phyloP scores from a whole-genome alignment of 441 rosid species.

The Dalechampia spathulata region DNA sequence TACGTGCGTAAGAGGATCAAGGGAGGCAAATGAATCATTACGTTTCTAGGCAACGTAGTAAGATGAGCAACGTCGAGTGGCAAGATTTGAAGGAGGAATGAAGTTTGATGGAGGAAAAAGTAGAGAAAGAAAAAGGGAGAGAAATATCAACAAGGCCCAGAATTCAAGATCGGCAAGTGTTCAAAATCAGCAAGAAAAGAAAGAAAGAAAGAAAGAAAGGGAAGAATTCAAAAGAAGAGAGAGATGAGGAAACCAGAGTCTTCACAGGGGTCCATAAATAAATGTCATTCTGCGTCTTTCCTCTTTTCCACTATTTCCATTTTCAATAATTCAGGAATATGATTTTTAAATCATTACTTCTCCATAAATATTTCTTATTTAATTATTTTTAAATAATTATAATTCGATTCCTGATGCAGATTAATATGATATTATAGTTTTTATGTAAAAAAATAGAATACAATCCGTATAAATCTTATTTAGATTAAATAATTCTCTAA shows the following conservation, averaged over 20 bases:
- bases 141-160: constrained; percentile 9
- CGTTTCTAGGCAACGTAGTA: constrained; percentile 14
- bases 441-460: too few relatives aligned
- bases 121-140: not conserved
- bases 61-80: too few relatives aligned
- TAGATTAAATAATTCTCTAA: too few relatives aligned
- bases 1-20: too few relatives aligned
- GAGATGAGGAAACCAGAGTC: not conserved
- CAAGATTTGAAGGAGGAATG: not conserved
- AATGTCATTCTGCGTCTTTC: not conserved
- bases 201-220: not conserved
- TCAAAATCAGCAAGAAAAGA: not conserved
- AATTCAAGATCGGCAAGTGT: constrained; percentile 4
- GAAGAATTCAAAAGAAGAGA: not conserved
- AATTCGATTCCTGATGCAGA: too few relatives aligned
- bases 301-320: too few relatives aligned
- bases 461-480: too few relatives aligned
- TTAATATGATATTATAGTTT: too few relatives aligned
- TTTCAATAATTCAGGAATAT: too few relatives aligned
- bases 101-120: not conserved
- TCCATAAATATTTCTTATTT: too few relatives aligned
- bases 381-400: too few relatives aligned
- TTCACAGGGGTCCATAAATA: not conserved
- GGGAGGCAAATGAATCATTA: not conserved
- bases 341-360: too few relatives aligned